Percentiles rank a stretch among this genome's conserved stretches.
Conservation (phyloP, 768 basidiomycete species). For the Strobilomyces echinocephalus region DNA sequence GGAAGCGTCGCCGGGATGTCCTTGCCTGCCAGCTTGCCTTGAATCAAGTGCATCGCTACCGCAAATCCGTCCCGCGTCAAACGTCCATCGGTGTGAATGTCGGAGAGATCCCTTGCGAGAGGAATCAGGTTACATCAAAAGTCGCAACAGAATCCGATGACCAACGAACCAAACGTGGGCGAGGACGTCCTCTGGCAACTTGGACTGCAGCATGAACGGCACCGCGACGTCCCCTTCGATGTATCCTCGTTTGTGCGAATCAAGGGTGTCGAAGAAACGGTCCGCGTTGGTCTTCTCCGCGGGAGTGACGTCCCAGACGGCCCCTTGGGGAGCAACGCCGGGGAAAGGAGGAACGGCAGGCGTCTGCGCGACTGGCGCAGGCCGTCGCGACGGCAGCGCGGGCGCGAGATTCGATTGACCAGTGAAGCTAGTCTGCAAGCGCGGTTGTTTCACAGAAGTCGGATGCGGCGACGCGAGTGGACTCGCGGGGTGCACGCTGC, state of each 20-base stretch:
- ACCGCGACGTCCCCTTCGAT: conserved; percentile 94
- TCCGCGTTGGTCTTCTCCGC: conserved; percentile 77
- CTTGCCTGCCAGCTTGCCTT: conserved; percentile 74
- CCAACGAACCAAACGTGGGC: conserved; percentile 82
- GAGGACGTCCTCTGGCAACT: conserved; percentile 74
- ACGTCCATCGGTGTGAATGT: conserved; percentile 81
- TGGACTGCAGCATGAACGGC: conserved; percentile 91
- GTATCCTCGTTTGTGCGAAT: conserved; percentile 66
- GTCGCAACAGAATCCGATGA: not conserved
- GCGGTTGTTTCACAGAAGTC: conserved; percentile 56
- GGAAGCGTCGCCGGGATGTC: conserved; percentile 73
- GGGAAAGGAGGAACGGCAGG: conserved; percentile 26
- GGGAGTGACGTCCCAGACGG: conserved; percentile 78
- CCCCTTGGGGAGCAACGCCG: conserved; percentile 23
- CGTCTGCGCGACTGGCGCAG: conserved; percentile 15
- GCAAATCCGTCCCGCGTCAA: conserved; percentile 92
- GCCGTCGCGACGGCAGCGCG: conserved; percentile 20
- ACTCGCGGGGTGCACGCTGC: conserved; percentile 56
- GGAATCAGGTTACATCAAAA: not conserved
- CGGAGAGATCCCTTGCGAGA: conserved; percentile 78
- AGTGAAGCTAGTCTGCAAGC: conserved; percentile 50
- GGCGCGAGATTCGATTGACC: conserved; percentile 32
- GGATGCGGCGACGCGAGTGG: conserved; percentile 42
- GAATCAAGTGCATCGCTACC: conserved; percentile 91
- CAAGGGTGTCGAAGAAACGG: conserved; percentile 76